These are phyloP conservation scores for Ensete ventricosum DNA, from an alignment of 176 grass and related monocot species.

Conservation along the genomic window DNA sequence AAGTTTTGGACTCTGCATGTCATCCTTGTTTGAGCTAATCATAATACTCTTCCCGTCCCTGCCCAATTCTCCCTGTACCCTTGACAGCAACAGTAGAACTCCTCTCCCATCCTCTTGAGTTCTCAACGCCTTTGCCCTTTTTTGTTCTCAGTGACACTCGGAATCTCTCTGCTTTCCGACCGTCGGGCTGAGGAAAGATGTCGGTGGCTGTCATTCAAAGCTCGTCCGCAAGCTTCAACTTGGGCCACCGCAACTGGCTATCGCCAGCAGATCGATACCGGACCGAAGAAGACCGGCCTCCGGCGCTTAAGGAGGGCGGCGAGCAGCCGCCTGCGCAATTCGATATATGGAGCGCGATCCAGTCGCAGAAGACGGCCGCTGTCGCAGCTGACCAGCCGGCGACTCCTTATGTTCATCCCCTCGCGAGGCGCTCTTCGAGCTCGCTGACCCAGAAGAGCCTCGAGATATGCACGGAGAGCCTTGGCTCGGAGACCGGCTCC, in stretches of 20 bases:
- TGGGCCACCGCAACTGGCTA: conserved; percentile 14
- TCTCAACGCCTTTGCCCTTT: neutral
- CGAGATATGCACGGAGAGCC: conserved; percentile 90
- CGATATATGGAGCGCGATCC: conserved; percentile 69
- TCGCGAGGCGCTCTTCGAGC: conserved; percentile 45
- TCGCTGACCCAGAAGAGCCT: conserved; percentile 92
- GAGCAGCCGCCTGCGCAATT: conserved; percentile 20
- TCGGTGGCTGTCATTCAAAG: conserved; percentile 46
- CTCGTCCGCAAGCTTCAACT: conserved; percentile 20
- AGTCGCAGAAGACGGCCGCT: conserved; percentile 22
- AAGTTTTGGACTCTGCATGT: neutral
- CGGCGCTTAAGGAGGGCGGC: conserved; percentile 1
- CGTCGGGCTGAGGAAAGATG: conserved; percentile 21
- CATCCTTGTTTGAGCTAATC: neutral
- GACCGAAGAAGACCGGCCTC: neutral
- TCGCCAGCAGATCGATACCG: conserved; percentile 13
- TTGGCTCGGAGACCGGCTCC: conserved; percentile 83
- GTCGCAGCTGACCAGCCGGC: neutral
- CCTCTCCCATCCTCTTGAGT: neutral
- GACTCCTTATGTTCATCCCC: conserved; percentile 48
- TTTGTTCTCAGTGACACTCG: neutral
- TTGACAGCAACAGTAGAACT: neutral
- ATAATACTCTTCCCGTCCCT: neutral
- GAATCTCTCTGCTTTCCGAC: neutral
- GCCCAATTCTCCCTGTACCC: neutral